Evolutionary conservation across 2,329 filamentous ascomycete species (phyloP), one percentile per base, ranked within the genome.

Genomic region (Scedosporium boydii): DNA sequence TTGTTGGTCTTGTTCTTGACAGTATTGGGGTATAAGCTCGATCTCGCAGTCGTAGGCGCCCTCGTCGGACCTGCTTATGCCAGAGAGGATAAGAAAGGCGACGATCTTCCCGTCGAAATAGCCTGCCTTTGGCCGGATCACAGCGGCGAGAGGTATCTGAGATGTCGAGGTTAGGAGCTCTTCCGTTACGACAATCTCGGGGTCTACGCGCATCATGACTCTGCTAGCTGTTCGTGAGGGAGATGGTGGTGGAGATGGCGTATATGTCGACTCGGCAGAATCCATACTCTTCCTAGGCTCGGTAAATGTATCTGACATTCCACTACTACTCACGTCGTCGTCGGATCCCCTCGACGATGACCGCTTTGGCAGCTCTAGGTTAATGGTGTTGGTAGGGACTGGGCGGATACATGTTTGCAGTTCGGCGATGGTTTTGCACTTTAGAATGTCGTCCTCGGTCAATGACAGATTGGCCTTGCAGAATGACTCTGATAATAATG

Each of bases 51-150:
- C 12, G 9, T 12, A 6, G 68, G 65, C 34, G 67, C 68, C 42
- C 66, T 66, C 6, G 69, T 67, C n/a, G 58, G 18, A 16, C 14
- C 41, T 61, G 55, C 60, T 60, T 42, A 63, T 58, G 57, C 21
- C 57, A 18, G 64, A 58, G 53, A 81, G 68, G 23, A 75, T 78
- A 66, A 82, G 66, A 60, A 82, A 74, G 46, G 78, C 80, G 34
- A 82, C 76, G 38, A 78, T 70, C 64, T 78, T 78, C 14, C 77
- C 79, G 64, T 83, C 80, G 57, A 83, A 77, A 14, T 77, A 74
- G 7, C 80, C 80, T 9, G 80, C 80, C 63, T 75, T 78, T 18
- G 80, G 80, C 34, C 71, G 75, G 23, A 82, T 71, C 14, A 81
- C 69, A 51, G 74, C 76, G 14, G 77, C 75, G 63, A 71, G 74